phyloP scores from a whole-genome alignment of 352 stramenopile genomes.

The Plasmopara viticola region DNA sequence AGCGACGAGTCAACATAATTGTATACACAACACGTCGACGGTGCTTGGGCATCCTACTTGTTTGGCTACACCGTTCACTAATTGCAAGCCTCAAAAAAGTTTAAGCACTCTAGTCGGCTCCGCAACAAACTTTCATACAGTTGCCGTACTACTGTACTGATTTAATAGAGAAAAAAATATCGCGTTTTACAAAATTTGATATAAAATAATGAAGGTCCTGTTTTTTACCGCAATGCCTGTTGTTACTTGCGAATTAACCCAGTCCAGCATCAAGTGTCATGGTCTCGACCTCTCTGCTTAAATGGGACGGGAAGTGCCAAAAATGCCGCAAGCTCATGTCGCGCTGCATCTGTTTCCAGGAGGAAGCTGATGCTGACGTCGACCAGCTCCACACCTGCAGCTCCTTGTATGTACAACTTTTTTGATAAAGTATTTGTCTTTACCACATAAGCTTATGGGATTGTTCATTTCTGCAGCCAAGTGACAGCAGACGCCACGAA shows the following conservation, averaged over 20 bases:
- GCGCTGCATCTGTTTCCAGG: conserved; percentile 31
- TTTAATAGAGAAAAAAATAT: no score
- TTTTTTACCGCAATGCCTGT: conserved; percentile 5
- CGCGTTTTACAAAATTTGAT: no score
- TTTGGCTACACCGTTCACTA: no score
- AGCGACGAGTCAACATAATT: no score
- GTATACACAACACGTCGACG: no score
- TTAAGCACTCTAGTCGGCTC: no score
- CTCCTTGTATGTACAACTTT: conserved; percentile 18
- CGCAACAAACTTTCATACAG: no score
- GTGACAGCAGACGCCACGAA: conserved; percentile 14
- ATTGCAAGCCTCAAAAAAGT: no score
- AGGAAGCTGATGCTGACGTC: conserved; percentile 12
- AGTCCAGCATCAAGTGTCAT: background rate
- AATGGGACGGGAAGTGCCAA: conserved; percentile 39
- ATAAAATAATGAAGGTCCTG: no score
- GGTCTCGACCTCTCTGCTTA: conserved; percentile 12
- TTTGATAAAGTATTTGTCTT: background rate
- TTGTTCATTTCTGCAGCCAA: conserved; percentile 9
- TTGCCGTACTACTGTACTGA: no score
- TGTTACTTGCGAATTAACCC: conserved; percentile 16
- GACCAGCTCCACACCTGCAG: conserved; percentile 5
- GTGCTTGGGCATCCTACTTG: no score
- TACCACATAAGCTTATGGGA: conserved; percentile 1
- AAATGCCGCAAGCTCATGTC: conserved; percentile 41